Evolutionary conservation across 306 rosid species (phyloP), one percentile per base, ranked within the genome.

Genomic region (Trifolium repens): DNA sequence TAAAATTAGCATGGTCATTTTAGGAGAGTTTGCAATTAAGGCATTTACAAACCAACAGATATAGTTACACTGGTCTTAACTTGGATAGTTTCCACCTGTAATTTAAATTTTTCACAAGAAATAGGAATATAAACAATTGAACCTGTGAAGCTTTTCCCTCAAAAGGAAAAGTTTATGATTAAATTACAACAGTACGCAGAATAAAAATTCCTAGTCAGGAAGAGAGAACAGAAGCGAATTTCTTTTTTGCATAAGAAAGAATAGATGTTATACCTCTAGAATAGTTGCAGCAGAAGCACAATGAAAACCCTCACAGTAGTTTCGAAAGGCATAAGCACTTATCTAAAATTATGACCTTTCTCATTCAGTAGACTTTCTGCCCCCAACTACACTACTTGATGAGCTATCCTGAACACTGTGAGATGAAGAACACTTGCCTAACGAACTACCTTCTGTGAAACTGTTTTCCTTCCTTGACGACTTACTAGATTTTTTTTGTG

Each of bases 381-480:
- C 87, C 39, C 84, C 86, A 34, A 53, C 84, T 58, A 79, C 81
- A 46, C 90, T 87, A 76, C 84, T 85, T 57, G 89, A 89, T 47
- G 96, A 89, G 85, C 96, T 91, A 78, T 84, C 93, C 75, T 89
- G 93, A 72, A 85, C 60, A 14, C 93, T 89, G 59, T 80, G 80
- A 57, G 96, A 82, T 1, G 91, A 91, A 70, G 90, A 88, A 64
- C 89, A 87, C 88, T 90, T 81, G 63, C 90, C 89, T 72, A 90
- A 87, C 30, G 91, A 93, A 83, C 84, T 87, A 74, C 57, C 88
- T 75, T 80, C 92, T 10, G 83, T 58, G 77, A 49, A 73, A 62
- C 39, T 84, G 69, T 22, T 81, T 79, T 86, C 91, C 83, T 73
- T 83, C 81, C 81, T 73, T 26, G 67, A 43, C 27, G 85, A 69